Base-by-base conservation (phyloP, 495 filamentous ascomycete species). In the Lineolata rhizophorae region DNA sequence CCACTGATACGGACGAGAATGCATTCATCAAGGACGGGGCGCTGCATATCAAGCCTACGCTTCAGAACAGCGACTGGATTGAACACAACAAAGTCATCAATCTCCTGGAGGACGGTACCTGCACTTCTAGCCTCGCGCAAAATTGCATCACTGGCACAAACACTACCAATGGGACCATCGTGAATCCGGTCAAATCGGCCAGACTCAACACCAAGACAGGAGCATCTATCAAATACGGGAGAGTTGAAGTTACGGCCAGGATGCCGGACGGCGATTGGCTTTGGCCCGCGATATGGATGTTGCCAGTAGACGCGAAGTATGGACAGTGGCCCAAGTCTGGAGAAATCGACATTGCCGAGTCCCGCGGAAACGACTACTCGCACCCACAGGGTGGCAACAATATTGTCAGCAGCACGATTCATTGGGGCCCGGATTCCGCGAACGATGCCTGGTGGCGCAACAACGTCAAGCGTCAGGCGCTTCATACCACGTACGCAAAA, bases 241-340 rank as follows among this genome's bases (percentile, higher is more conserved):
- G 77, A 26, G 61, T 90, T 31, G 76, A 90, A 48, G 79, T 90
- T 5, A 66, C 56, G 2, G 80, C 80, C 16, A 71, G 70, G 42
- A 48, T 85, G 12, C 76, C 80, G 1, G 51, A 52, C 5, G 80
- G 80, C 18, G 77, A 84, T 46, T 90, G 80, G 80, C 59, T 90
- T 16, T 90, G 80, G 80, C 80, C 80, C 15, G 81, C 78, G 24
- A 85, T 90, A 43, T 87, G 80, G 76, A 79, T 90, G 78, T 61
- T 90, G 62, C 80, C 80, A 5, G 65, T 69, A 20, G 55, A 75
- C 19, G 53, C 64, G 21, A 68, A 57, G 3, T 90, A 84, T 48
- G 80, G 80, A 2, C 41, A 60, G 6, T 90, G 80, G 80, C 80
- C 80, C 0, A 49, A 50, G 18, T 81, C 75, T 22, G 80, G 80